These are phyloP conservation scores for Parsonsia alboflavescens DNA, from an alignment of 257 asterid species.

Conservation along the genomic window DNA sequence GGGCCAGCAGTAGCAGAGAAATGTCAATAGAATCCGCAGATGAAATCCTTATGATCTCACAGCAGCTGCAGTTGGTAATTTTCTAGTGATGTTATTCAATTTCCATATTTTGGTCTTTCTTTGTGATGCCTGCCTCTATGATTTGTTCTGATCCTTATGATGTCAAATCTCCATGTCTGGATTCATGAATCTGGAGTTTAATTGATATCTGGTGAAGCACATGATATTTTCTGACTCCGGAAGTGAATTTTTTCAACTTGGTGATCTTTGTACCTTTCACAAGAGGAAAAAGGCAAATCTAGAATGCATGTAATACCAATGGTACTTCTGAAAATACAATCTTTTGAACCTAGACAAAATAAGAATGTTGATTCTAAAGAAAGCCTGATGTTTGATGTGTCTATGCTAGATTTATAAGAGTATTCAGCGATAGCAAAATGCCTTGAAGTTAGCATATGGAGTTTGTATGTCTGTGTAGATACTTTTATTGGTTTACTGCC, in stretches of 20 bases:
- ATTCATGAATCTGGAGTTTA: neutral
- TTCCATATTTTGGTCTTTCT: neutral
- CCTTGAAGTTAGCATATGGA: neutral
- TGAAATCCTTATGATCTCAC: neutral
- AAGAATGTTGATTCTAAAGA: neutral
- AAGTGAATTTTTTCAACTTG: neutral
- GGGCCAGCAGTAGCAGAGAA: constrained; percentile 18
- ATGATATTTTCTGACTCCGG: neutral
- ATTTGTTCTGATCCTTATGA: neutral
- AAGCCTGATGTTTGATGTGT: neutral
- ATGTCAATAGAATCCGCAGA: constrained; percentile 1
- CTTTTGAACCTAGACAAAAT: neutral
- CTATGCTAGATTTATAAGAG: neutral
- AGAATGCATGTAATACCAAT: neutral
- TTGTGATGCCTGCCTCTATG: neutral
- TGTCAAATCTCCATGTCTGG: neutral
- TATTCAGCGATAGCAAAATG: neutral
- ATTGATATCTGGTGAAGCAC: neutral
- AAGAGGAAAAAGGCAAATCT: neutral
- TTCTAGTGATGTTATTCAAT: neutral
- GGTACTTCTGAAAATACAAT: neutral
- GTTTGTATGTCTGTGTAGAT: neutral
- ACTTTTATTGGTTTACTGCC: neutral
- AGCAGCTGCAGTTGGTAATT: constrained; percentile 21
- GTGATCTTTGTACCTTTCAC: neutral